Evolutionary conservation across 768 basidiomycete species (phyloP).

Genomic region (Psilocybe tampanensis): DNA sequence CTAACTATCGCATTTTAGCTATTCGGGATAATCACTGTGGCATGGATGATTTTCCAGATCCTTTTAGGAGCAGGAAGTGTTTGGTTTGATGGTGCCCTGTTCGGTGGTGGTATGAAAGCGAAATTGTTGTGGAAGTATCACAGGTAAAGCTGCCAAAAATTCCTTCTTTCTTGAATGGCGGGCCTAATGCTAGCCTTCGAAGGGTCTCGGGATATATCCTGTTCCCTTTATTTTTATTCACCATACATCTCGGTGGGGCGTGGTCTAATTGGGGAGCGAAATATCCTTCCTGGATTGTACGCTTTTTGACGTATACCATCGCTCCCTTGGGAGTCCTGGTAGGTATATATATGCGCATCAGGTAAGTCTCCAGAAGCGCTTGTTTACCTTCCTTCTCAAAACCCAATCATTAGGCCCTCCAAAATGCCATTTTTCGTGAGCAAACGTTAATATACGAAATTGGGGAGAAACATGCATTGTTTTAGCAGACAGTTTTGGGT

Average conservation of each 20-base stretch:
- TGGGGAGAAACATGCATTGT: background rate
- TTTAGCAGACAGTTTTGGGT: background rate
- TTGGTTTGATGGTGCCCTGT: slow-evolving; percentile 69
- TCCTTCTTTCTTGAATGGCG: background rate
- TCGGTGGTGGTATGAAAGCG: slow-evolving; percentile 73
- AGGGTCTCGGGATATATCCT: slow-evolving; percentile 75
- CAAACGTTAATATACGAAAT: slow-evolving; percentile 6
- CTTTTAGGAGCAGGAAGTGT: slow-evolving; percentile 73
- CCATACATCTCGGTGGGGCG: slow-evolving; percentile 69
- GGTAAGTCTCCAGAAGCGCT: slow-evolving; percentile 38
- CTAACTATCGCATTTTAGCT: slow-evolving; percentile 36
- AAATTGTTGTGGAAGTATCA: slow-evolving; percentile 87
- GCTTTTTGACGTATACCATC: slow-evolving; percentile 54
- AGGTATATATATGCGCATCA: slow-evolving; percentile 49
- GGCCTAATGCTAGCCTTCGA: background rate
- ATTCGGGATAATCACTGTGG: slow-evolving; percentile 63
- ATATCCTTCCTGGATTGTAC: slow-evolving; percentile 38
- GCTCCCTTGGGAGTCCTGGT: slow-evolving; percentile 50
- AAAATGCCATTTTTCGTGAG: slow-evolving; percentile 58
- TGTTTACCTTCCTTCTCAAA: background rate
- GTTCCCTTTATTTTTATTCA: slow-evolving; percentile 60
- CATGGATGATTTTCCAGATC: slow-evolving; percentile 65
- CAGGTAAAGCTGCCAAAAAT: slow-evolving; percentile 41
- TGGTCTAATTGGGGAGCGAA: slow-evolving; percentile 62
- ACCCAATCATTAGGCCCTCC: slow-evolving; percentile 42